Percentiles rank a stretch among this genome's conserved stretches.
Conservation (phyloP, 148 eudicot genomes). For the Camellia granthamiana region DNA sequence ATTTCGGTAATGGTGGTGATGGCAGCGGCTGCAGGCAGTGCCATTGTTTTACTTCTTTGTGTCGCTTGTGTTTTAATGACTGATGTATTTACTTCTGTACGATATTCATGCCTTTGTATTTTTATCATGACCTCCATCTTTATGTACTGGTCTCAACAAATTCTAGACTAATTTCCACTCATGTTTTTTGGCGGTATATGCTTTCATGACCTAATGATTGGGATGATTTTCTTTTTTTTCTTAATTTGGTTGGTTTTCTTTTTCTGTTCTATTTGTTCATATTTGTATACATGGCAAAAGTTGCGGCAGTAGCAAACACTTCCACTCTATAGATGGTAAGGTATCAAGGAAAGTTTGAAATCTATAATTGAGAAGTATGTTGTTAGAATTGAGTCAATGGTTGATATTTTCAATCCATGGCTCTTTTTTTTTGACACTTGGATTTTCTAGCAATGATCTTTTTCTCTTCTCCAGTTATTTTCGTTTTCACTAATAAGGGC, state of each 20-base stretch:
- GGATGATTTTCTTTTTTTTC: neutral
- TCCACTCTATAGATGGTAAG: neutral
- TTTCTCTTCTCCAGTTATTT: neutral
- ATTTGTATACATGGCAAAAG: neutral
- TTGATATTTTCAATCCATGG: neutral
- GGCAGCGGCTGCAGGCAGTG: too few relatives aligned
- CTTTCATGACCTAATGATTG: neutral
- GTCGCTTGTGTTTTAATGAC: neutral
- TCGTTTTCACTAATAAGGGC: neutral
- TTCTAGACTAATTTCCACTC: neutral
- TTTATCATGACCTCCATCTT: neutral
- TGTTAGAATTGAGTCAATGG: neutral
- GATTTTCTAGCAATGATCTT: neutral
- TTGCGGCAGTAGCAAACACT: neutral
- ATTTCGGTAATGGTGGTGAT: neutral
- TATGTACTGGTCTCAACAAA: neutral
- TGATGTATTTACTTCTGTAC: neutral
- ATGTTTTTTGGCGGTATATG: neutral
- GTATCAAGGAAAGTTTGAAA: neutral
- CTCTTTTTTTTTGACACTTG: neutral
- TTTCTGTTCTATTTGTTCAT: neutral
- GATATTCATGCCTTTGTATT: neutral
- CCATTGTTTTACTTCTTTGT: neutral
- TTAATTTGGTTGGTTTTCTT: neutral
- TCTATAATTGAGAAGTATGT: neutral